A percentile compares a stretch with the other conserved stretches of the same genome.
phyloP scores from a whole-genome alignment of 352 stramenopile genomes.

The Phytopythium helicoides region DNA sequence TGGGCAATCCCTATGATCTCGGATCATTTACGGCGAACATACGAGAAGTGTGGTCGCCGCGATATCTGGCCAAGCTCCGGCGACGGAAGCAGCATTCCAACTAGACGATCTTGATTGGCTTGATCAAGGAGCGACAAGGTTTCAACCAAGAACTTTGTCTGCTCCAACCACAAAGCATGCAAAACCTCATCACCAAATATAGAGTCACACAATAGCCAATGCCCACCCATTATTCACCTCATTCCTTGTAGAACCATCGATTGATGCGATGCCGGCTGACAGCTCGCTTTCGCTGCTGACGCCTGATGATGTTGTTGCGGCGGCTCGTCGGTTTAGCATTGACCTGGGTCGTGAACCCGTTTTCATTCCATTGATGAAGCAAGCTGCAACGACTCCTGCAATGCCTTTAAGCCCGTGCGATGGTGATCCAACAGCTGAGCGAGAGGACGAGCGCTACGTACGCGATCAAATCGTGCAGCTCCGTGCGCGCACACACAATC shows the following conservation, averaged over 20 bases:
- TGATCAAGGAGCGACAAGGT: no score
- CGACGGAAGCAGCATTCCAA: slow-evolving; percentile 3
- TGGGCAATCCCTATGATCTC: slow-evolving; percentile 16
- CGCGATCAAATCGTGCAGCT: slow-evolving; percentile 45
- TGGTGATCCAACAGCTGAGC: slow-evolving; percentile 10
- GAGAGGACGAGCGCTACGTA: slow-evolving; percentile 38
- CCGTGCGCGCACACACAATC: slow-evolving; percentile 15
- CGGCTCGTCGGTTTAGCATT: slow-evolving; percentile 37
- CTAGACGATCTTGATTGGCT: neutral
- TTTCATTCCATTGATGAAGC: slow-evolving; percentile 46
- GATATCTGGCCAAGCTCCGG: slow-evolving; percentile 17
- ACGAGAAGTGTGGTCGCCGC: slow-evolving; percentile 27
- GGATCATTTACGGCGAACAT: slow-evolving; percentile 18
- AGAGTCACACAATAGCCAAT: no score
- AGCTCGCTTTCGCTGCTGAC: slow-evolving; percentile 12
- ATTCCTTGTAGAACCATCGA: no score
- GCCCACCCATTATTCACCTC: no score
- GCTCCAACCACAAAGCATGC: no score
- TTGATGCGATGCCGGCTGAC: neutral
- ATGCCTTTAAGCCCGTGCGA: slow-evolving; percentile 29
- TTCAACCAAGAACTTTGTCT: no score
- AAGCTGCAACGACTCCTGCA: slow-evolving; percentile 40
- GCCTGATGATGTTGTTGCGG: slow-evolving; percentile 44
- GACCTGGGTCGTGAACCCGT: slow-evolving; percentile 47
- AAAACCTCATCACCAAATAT: no score